phyloP scores from a whole-genome alignment of 257 asterid genomes.

The Eucommia ulmoides region DNA sequence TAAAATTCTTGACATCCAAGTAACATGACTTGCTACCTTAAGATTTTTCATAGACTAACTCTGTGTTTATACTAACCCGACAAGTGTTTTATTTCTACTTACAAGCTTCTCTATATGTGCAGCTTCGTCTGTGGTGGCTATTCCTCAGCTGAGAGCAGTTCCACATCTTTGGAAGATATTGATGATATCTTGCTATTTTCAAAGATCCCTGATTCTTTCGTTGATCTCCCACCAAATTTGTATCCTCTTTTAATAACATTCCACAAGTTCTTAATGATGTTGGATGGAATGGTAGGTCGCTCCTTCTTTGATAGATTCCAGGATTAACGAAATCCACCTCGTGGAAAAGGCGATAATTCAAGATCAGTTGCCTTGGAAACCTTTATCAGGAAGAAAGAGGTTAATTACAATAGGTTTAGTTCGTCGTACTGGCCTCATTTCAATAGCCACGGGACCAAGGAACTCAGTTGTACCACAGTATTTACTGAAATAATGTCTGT shows the following conservation, averaged over 20 bases:
- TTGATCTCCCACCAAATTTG: conserved; percentile 24
- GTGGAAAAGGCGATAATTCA: conserved; percentile 9
- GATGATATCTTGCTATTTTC: conserved; percentile 34
- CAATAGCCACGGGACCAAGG: conserved; percentile 22
- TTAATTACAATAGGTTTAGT: conserved; percentile 36
- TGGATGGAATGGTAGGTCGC: conserved; percentile 41
- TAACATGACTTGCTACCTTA: too few relatives aligned
- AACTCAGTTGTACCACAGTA: conserved; percentile 38
- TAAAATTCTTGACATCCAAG: too few relatives aligned
- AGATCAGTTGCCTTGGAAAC: conserved; percentile 33
- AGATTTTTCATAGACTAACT: too few relatives aligned
- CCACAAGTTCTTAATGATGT: conserved; percentile 58
- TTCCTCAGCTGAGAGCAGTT: conserved; percentile 9
- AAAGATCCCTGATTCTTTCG: conserved; percentile 44
- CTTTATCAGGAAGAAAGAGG: conserved; percentile 40
- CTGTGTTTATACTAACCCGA: too few relatives aligned
- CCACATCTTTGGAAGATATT: conserved; percentile 26
- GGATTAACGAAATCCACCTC: conserved; percentile 12
- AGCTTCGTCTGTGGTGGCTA: conserved; percentile 29
- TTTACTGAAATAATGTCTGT: conserved; percentile 54
- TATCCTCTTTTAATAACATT: conserved; percentile 61
- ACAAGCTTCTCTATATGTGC: conserved; percentile 2
- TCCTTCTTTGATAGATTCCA: conserved; percentile 48
- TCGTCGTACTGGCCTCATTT: conserved; percentile 51
- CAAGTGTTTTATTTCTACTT: background rate